phyloP scores from a whole-genome alignment of 768 basidiomycete species.

The Baorangia bicolor region DNA sequence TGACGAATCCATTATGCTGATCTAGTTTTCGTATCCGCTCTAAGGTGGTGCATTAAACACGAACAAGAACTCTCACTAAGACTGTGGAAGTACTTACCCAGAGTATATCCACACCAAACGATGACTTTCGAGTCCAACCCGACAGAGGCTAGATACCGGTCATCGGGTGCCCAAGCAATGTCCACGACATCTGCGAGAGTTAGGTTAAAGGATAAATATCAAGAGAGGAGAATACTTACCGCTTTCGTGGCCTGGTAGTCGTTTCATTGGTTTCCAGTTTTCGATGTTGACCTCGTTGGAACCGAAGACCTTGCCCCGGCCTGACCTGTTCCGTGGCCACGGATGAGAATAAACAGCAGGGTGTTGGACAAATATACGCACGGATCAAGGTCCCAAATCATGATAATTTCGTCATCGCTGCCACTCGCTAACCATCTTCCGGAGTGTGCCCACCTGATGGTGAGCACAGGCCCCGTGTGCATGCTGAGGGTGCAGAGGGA shows the following conservation, averaged over 20 bases:
- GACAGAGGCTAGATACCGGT: constrained; percentile 88
- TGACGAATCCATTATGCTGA: constrained; percentile 97
- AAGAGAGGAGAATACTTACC: constrained; percentile 48
- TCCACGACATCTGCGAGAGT: no score
- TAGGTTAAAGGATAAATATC: neutral
- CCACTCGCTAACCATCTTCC: constrained; percentile 96
- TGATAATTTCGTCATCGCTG: constrained; percentile 91
- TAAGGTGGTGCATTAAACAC: neutral
- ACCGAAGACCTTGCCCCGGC: constrained; percentile 88
- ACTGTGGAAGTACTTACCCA: constrained; percentile 19
- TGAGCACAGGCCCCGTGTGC: constrained; percentile 91
- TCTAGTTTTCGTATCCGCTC: no score
- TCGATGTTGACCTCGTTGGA: constrained; percentile 95
- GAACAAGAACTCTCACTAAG: neutral
- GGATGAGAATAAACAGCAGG: constrained; percentile 1
- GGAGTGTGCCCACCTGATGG: constrained; percentile 90
- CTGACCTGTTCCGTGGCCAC: constrained; percentile 46
- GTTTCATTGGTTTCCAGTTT: constrained; percentile 91
- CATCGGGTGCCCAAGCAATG: constrained; percentile 95
- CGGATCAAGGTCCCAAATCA: constrained; percentile 98
- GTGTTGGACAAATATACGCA: constrained; percentile 40
- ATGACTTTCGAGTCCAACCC: constrained; percentile 89
- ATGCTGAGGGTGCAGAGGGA: constrained; percentile 86
- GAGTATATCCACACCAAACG: constrained; percentile 97
- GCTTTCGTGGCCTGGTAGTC: constrained; percentile 91